phyloP scores from a whole-genome alignment of 164 flowering plant genomes.

The Vitis rupestris region DNA sequence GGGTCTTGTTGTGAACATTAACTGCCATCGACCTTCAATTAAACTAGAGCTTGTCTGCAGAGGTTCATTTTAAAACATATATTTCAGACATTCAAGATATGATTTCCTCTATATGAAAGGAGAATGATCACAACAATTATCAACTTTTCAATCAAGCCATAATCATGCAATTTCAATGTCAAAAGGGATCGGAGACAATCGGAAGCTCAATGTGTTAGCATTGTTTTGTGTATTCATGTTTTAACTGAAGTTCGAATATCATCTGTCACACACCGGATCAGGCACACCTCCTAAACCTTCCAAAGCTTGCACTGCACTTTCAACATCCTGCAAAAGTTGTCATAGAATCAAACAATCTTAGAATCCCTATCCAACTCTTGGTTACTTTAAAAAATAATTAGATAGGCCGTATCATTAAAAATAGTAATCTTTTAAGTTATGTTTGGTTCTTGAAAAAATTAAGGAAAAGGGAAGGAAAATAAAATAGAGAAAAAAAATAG shows the following conservation, averaged over 20 bases:
- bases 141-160: background rate
- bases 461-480: background rate
- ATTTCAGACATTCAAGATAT: background rate
- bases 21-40: slow-evolving; percentile 91
- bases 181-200: background rate
- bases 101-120: background rate
- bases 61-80: background rate
- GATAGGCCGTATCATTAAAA: no score
- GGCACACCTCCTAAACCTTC: slow-evolving; percentile 69
- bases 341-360: background rate
- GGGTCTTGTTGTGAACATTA: slow-evolving; percentile 93
- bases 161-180: background rate
- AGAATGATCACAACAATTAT: background rate
- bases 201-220: background rate
- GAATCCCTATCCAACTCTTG: no score
- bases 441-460: no score
- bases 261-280: slow-evolving; percentile 55
- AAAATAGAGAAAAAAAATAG: no score
- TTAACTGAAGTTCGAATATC: background rate
- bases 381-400: no score
- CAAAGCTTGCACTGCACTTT: slow-evolving; percentile 60
- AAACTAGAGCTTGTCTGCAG: slow-evolving; percentile 77
- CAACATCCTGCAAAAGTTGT: slow-evolving; percentile 59
- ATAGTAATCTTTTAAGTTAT: no score
- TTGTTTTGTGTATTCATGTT: background rate